A percentile compares a stretch with the other conserved stretches of the same genome.
These are phyloP conservation scores for Voacanga thouarsii DNA, from an alignment of 257 asterid species.

Conservation along the genomic window DNA sequence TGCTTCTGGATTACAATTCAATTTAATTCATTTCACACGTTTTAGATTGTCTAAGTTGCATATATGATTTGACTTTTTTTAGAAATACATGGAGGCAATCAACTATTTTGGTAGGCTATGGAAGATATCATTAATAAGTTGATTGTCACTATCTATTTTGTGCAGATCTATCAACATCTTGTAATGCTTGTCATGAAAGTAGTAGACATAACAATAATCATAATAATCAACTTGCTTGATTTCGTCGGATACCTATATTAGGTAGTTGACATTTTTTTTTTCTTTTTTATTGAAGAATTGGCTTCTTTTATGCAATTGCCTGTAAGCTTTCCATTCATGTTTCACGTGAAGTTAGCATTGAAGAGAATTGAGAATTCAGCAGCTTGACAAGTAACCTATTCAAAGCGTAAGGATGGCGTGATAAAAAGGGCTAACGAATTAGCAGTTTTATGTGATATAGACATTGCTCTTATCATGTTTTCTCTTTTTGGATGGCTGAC, in stretches of 20 bases:
- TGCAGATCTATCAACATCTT: neutral
- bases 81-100: neutral
- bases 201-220: neutral
- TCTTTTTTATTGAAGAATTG: neutral
- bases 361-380: slow-evolving; percentile 45
- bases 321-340: slow-evolving; percentile 27
- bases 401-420: slow-evolving; percentile 64
- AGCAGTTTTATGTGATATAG: slow-evolving; percentile 54
- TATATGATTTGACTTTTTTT: neutral
- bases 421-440: slow-evolving; percentile 64
- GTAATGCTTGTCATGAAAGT: neutral
- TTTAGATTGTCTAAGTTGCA: neutral
- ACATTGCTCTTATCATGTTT: slow-evolving; percentile 63
- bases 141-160: neutral
- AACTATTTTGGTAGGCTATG: neutral
- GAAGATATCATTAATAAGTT: neutral
- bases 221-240: neutral
- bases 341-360: slow-evolving; percentile 53
- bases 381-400: slow-evolving; percentile 43
- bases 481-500: slow-evolving; percentile 60
- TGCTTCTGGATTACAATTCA: neutral
- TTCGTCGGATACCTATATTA: neutral
- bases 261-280: neutral
- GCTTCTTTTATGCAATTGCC: slow-evolving; percentile 12
- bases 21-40: neutral